Evolutionary conservation across 805 yeast genomes (phyloP).

Genomic region (Nakazawaea wickerhamii): DNA sequence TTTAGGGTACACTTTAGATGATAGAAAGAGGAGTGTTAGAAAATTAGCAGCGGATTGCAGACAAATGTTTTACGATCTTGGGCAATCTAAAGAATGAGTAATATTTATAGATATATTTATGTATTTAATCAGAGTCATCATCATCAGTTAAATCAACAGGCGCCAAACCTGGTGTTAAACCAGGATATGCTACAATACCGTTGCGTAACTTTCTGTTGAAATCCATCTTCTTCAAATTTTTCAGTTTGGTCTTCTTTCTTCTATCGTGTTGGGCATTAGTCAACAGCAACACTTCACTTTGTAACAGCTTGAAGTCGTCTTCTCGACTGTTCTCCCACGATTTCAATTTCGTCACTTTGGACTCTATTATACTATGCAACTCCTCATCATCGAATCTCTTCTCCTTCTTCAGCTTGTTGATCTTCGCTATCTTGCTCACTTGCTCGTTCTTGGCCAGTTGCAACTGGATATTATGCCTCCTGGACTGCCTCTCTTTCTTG

Average conservation of each 20-base stretch:
- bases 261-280: slow-evolving; percentile 34
- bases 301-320: slow-evolving; percentile 36
- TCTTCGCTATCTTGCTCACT: slow-evolving; percentile 31
- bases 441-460: slow-evolving; percentile 18
- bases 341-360: slow-evolving; percentile 31
- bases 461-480: slow-evolving; percentile 14
- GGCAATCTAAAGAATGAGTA: slow-evolving; percentile 15
- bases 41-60: slow-evolving; percentile 74
- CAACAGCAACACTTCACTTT: slow-evolving; percentile 37
- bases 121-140: slow-evolving; percentile 18
- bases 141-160: slow-evolving; percentile 68
- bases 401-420: slow-evolving; percentile 30
- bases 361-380: slow-evolving; percentile 28
- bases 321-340: slow-evolving; percentile 35
- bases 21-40: slow-evolving; percentile 68
- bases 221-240: slow-evolving; percentile 24
- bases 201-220: slow-evolving; percentile 36
- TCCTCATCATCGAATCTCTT: slow-evolving; percentile 38
- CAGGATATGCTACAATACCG: slow-evolving; percentile 46
- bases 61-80: slow-evolving; percentile 63
- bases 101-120: background rate
- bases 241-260: slow-evolving; percentile 28
- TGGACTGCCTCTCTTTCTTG: slow-evolving; percentile 18
- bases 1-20: slow-evolving; percentile 57
- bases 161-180: slow-evolving; percentile 81